Percentiles rank a stretch among this genome's conserved stretches.
phyloP scores from a whole-genome alignment of 306 rosid genomes.

The Cucumis hystrix region DNA sequence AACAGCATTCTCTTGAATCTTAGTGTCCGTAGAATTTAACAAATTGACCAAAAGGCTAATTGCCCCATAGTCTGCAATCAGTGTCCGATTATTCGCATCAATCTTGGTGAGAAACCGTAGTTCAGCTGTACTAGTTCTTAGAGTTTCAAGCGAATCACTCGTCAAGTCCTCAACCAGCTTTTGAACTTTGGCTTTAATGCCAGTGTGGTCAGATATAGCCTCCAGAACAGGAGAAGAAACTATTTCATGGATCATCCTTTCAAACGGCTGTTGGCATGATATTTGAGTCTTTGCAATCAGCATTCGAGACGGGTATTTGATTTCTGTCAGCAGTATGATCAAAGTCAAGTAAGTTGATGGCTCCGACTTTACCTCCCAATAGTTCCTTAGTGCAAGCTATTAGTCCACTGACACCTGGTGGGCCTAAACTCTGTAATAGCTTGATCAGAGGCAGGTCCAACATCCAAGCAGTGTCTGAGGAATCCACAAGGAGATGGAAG shows the following conservation, averaged over 20 bases:
- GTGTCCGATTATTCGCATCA: constrained; percentile 76
- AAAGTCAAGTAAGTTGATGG: not conserved
- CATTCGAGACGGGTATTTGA: constrained; percentile 27
- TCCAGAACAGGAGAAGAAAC: constrained; percentile 36
- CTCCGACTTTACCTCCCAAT: constrained; percentile 34
- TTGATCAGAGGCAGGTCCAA: not conserved
- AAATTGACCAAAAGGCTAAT: constrained; percentile 57
- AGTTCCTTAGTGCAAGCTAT: constrained; percentile 43
- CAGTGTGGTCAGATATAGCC: constrained; percentile 65
- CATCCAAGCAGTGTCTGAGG: not conserved
- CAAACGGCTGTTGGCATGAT: constrained; percentile 64
- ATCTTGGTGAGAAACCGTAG: constrained; percentile 81
- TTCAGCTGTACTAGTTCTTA: constrained; percentile 64
- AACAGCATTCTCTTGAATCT: constrained; percentile 88
- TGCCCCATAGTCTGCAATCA: constrained; percentile 81
- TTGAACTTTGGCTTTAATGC: constrained; percentile 55
- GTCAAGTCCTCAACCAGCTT: constrained; percentile 61
- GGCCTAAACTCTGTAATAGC: not conserved
- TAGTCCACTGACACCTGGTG: constrained; percentile 18
- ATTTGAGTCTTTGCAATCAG: constrained; percentile 36
- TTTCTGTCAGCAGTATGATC: constrained; percentile 30
- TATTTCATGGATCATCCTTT: constrained; percentile 50
- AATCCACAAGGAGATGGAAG: not conserved
- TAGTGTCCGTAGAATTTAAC: constrained; percentile 44
- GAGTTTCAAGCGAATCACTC: constrained; percentile 44